phyloP scores from a whole-genome alignment of 306 rosid species.

The Elaeagnus macrophylla region DNA sequence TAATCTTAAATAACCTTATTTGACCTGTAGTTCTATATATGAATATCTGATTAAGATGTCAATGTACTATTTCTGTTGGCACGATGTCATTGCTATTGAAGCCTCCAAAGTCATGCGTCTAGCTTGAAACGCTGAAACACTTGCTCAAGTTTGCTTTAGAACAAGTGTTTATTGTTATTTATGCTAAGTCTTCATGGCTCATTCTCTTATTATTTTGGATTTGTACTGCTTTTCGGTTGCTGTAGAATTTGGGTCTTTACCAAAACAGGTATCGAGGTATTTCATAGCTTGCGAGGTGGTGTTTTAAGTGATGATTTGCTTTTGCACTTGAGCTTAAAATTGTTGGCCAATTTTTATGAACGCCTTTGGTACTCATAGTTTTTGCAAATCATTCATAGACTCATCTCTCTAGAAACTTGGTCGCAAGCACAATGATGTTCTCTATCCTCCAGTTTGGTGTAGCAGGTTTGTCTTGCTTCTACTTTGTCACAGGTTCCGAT shows the following conservation, averaged over 20 bases:
- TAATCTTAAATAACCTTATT: background rate
- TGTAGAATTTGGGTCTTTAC: constrained; percentile 14
- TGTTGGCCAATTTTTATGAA: background rate
- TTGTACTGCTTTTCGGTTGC: constrained; percentile 11
- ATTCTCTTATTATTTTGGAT: background rate
- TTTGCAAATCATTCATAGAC: constrained; percentile 15
- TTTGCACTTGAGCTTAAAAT: background rate
- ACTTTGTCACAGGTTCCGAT: background rate
- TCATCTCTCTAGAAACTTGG: constrained; percentile 26
- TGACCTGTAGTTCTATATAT: too few relatives aligned
- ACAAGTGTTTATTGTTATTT: background rate
- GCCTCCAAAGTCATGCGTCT: too few relatives aligned
- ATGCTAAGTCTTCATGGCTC: background rate
- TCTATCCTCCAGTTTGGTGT: constrained; percentile 29
- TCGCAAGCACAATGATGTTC: constrained; percentile 31
- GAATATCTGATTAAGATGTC: too few relatives aligned
- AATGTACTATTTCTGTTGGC: too few relatives aligned
- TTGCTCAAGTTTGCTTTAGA: too few relatives aligned
- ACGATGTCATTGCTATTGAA: too few relatives aligned
- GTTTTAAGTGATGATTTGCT: background rate
- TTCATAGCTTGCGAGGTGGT: background rate
- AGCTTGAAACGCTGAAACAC: too few relatives aligned
- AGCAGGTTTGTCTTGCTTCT: constrained; percentile 31
- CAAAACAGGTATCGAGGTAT: constrained; percentile 21
- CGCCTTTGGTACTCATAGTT: constrained; percentile 7